Conservation (phyloP, 148 eudicot genomes). For the Tetragonia tetragonoides region DNA sequence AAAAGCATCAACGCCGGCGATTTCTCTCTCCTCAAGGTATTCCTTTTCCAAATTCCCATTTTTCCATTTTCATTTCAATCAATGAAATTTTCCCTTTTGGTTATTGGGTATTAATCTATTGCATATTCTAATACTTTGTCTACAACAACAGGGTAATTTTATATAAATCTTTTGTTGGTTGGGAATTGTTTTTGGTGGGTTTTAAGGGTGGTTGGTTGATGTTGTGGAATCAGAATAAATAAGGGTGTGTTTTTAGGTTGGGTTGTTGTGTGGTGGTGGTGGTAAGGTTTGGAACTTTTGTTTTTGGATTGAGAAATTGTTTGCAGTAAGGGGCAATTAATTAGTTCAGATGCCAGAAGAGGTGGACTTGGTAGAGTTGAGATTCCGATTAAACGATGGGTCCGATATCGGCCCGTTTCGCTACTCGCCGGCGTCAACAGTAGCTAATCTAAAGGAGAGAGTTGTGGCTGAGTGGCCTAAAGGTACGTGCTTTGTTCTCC, state of each 20-base stretch:
- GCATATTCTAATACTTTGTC: neutral
- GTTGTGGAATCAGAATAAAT: neutral
- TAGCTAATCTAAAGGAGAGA: conserved; percentile 69
- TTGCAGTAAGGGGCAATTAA: neutral
- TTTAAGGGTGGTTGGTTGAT: neutral
- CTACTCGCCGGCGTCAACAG: conserved; percentile 54
- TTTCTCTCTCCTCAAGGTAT: neutral
- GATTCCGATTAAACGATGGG: conserved; percentile 74
- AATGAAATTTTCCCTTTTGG: neutral
- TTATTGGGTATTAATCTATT: neutral
- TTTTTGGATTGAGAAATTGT: neutral
- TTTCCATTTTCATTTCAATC: neutral
- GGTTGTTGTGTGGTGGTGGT: neutral
- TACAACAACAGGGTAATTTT: neutral
- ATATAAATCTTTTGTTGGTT: neutral
- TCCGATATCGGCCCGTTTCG: conserved; percentile 76
- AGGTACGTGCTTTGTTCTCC: conserved; percentile 36
- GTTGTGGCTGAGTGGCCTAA: conserved; percentile 80
- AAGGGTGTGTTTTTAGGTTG: neutral
- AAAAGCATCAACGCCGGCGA: neutral
- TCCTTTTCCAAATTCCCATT: neutral
- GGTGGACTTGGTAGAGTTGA: conserved; percentile 58
- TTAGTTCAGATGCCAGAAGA: conserved; percentile 64
- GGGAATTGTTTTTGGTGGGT: neutral
- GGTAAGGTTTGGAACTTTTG: neutral